Conservation (phyloP, 768 basidiomycete genomes). For the Gymnopilus dilepis region DNA sequence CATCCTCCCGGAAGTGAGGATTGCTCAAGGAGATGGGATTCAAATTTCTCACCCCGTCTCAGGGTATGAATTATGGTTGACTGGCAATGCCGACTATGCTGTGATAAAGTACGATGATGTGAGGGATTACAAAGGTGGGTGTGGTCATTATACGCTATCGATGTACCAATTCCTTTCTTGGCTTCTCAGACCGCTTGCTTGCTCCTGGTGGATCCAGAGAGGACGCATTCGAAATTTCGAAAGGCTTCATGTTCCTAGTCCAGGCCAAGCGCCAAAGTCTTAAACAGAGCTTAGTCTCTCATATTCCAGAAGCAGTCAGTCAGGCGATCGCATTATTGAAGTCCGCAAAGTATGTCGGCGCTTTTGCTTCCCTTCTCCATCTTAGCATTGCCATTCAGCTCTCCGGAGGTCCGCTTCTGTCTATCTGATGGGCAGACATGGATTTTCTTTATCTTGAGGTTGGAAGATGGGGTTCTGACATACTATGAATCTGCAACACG, state of each 20-base stretch:
- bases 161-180: constrained; percentile 15
- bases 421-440: constrained; percentile 37
- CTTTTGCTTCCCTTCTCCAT: constrained; percentile 19
- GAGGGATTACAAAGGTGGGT: constrained; percentile 29
- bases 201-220: constrained; percentile 31
- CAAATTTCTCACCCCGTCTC: constrained; percentile 27
- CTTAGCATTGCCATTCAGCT: constrained; percentile 27
- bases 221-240: constrained; percentile 27
- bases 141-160: constrained; percentile 18
- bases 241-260: constrained; percentile 31
- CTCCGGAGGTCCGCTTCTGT: constrained; percentile 37
- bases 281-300: constrained; percentile 21
- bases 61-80: constrained; percentile 34
- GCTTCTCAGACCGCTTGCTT: constrained; percentile 31
- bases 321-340: constrained; percentile 36
- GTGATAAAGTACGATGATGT: constrained; percentile 32
- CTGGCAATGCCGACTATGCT: constrained; percentile 34
- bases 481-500: constrained; percentile 31
- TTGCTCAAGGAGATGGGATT: constrained; percentile 29
- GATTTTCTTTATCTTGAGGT: constrained; percentile 38
- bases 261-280: constrained; percentile 31
- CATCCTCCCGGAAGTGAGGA: constrained; percentile 35
- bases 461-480: constrained; percentile 26
- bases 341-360: constrained; percentile 29
- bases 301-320: constrained; percentile 36